These are phyloP conservation scores for Microcos paniculata DNA, from an alignment of 345 rosid species.

Conservation along the genomic window DNA sequence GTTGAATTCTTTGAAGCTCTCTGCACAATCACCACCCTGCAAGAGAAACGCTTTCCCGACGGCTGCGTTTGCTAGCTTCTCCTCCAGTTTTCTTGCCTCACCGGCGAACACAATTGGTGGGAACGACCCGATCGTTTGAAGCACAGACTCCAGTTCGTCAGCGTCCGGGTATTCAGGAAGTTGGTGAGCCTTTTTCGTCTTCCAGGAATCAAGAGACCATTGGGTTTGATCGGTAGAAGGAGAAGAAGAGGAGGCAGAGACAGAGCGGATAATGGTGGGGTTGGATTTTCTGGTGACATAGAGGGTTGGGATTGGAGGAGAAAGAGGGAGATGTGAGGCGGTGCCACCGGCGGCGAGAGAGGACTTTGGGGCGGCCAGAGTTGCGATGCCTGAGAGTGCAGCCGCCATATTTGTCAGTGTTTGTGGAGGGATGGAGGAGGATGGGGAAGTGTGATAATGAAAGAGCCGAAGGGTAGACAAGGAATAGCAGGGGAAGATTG, in stretches of 20 bases:
- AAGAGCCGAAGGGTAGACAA: no score
- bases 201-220: slow-evolving; percentile 41
- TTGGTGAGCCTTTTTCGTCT: slow-evolving; percentile 32
- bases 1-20: slow-evolving; percentile 63
- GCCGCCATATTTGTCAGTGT: background rate
- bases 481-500: background rate
- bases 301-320: slow-evolving; percentile 5
- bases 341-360: background rate
- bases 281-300: slow-evolving; percentile 14
- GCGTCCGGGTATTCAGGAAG: slow-evolving; percentile 36
- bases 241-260: slow-evolving; percentile 22
- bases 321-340: slow-evolving; percentile 13
- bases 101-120: slow-evolving; percentile 48
- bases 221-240: background rate
- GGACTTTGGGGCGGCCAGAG: slow-evolving; percentile 20
- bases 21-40: slow-evolving; percentile 74
- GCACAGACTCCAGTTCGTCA: slow-evolving; percentile 32
- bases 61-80: slow-evolving; percentile 50
- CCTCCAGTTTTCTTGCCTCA: slow-evolving; percentile 52
- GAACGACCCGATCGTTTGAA: slow-evolving; percentile 26
- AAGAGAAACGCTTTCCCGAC: slow-evolving; percentile 59
- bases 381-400: slow-evolving; percentile 26
- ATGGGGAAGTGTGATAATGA: background rate
- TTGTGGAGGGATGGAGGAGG: background rate
- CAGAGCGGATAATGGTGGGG: slow-evolving; percentile 12